These are phyloP conservation scores for Floccularia luteovirens DNA, from an alignment of 768 basidiomycete genomes.

Conservation along the genomic window DNA sequence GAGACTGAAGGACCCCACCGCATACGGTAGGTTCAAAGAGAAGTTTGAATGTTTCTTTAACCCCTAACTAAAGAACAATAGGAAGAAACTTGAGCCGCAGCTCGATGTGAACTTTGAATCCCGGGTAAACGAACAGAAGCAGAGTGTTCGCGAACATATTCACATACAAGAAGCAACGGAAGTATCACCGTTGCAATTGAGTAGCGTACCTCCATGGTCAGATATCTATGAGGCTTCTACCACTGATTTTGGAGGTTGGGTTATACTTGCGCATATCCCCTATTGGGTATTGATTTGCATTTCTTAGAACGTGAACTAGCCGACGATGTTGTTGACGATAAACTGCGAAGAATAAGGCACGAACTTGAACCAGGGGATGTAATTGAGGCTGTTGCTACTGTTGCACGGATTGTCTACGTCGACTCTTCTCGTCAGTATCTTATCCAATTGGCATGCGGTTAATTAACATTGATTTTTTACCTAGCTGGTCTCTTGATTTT, in stretches of 20 bases:
- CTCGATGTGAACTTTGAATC: constrained; percentile 38
- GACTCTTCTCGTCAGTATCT: constrained; percentile 79
- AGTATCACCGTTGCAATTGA: constrained; percentile 36
- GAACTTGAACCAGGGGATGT: constrained; percentile 86
- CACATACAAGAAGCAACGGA: constrained; percentile 48
- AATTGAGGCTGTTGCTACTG: constrained; percentile 81
- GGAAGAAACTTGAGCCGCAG: constrained; percentile 73
- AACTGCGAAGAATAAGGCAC: constrained; percentile 79
- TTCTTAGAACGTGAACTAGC: constrained; percentile 53
- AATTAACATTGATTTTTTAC: not conserved
- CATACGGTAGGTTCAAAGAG: constrained; percentile 48
- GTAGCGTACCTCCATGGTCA: constrained; percentile 68
- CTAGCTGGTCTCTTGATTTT: constrained; percentile 84
- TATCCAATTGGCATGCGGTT: not conserved
- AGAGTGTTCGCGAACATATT: constrained; percentile 40
- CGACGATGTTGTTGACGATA: constrained; percentile 83
- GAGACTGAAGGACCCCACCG: constrained; percentile 90
- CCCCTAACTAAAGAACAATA: constrained; percentile 24
- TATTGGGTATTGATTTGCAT: constrained; percentile 3
- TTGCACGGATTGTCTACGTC: constrained; percentile 83
- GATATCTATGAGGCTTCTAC: constrained; percentile 64
- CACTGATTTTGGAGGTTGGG: constrained; percentile 51
- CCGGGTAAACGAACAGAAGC: constrained; percentile 34
- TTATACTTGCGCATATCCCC: not conserved
- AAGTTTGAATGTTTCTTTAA: not conserved